Base-by-base conservation (phyloP, 2,329 filamentous ascomycete genomes). In the Hypoxylon sp. region DNA sequence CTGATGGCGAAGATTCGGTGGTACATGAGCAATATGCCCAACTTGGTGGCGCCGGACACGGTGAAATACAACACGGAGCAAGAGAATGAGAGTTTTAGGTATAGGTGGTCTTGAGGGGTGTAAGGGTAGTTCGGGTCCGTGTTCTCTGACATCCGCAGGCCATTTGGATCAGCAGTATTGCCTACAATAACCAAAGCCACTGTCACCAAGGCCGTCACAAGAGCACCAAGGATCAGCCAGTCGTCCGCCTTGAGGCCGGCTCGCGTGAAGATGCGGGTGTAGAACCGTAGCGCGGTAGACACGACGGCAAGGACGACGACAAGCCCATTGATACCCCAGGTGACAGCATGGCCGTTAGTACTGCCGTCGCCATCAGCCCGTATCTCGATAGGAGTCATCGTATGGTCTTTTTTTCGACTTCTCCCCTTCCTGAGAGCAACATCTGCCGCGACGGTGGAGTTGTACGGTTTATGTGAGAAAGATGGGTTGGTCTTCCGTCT, bases 21-120 rank as follows among this genome's bases (percentile, higher is more conserved):
- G 62, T 77, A 78, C 58, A 78, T 70, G 39, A 72, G 64, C 5
- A 78, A 52, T 19, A 77, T 74, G 0, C 73, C 74, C 0, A 76
- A 53, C 53, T 77, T 77, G 1, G 75, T 72, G 1, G 74, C 51
- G 6, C 65, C 61, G 0, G 72, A 61, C 4, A 75, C 68, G 6
- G 70, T 70, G 24, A 74, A 75, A 49, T 78, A 78, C 6, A 76
- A 61, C 7, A 75, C 59, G 2, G 73, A 68, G 11, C 67, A 62
- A 22, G 67, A 56, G 13, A 70, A 77, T 10, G 50, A 47, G 17
- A 72, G 59, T 47, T 68, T 64, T 6, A 64, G 56, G 32, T 56
- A 71, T 1, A 65, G 22, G 3, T 55, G 50, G 20, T 72, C 67
- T 20, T 46, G 20, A 4, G 41, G 24, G 2, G 62, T 66, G 22